phyloP scores from a whole-genome alignment of 139 green algal species.

The Monoraphidium neglectum region DNA sequence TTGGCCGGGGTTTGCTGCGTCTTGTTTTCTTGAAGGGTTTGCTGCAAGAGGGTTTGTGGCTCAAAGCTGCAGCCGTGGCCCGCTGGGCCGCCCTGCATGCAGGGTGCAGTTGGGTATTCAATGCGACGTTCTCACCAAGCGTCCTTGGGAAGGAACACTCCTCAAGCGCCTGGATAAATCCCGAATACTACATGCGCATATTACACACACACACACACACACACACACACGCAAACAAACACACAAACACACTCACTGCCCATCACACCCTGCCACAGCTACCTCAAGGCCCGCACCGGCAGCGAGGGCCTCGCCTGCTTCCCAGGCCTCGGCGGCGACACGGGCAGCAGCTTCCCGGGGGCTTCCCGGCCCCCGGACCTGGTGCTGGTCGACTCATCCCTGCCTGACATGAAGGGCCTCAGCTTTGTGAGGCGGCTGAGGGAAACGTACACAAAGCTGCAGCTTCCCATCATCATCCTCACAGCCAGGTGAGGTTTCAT shows the following conservation, averaged over 20 bases:
- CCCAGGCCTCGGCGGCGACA: constrained; percentile 2
- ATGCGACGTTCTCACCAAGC: background rate
- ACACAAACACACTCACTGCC: too few relatives aligned
- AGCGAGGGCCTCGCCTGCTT: constrained; percentile 31
- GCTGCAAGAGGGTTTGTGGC: too few relatives aligned
- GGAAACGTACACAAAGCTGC: constrained; percentile 26
- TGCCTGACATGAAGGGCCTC: constrained; percentile 46
- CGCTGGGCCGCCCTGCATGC: background rate
- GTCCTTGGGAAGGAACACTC: too few relatives aligned
- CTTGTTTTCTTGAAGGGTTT: too few relatives aligned
- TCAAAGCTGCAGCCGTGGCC: too few relatives aligned
- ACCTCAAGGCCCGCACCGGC: constrained; percentile 35
- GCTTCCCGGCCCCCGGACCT: constrained; percentile 41
- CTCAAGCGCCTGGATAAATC: too few relatives aligned
- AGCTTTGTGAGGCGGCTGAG: constrained; percentile 38
- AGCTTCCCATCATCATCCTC: constrained; percentile 55
- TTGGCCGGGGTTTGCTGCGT: too few relatives aligned
- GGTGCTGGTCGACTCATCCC: constrained; percentile 45
- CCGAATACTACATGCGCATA: too few relatives aligned
- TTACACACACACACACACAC: background rate
- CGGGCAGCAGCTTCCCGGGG: too few relatives aligned
- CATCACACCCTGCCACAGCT: constrained; percentile 4
- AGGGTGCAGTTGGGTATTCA: background rate
- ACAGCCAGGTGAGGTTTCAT: constrained; percentile 12
- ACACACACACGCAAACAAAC: background rate